These are phyloP conservation scores for Viola pubescens DNA, from an alignment of 441 rosid species.

Conservation along the genomic window DNA sequence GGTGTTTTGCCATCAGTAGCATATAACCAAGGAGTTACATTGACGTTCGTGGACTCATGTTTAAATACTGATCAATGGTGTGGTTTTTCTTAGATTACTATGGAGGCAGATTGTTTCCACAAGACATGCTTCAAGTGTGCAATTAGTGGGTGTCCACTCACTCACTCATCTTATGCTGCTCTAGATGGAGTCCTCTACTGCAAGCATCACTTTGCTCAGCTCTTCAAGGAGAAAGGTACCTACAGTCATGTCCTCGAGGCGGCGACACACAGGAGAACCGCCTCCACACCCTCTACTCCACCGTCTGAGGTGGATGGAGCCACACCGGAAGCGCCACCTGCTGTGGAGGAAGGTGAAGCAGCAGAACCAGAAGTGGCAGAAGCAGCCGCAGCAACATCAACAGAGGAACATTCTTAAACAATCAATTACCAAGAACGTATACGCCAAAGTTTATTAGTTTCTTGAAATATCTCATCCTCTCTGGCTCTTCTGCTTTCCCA, in stretches of 20 bases:
- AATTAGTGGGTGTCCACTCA: slow-evolving; percentile 77
- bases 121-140: slow-evolving; percentile 96
- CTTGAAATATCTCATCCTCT: not conserved
- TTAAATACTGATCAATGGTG: not conserved
- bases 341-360: slow-evolving; percentile 1
- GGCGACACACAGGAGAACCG: slow-evolving; percentile 53
- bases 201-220: slow-evolving; percentile 89
- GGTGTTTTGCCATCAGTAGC: not conserved
- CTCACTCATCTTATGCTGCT: slow-evolving; percentile 93
- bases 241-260: slow-evolving; percentile 76
- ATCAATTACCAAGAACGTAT: not conserved
- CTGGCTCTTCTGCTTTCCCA: no score
- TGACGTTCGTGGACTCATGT: no score
- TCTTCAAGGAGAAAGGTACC: slow-evolving; percentile 92
- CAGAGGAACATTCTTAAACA: not conserved
- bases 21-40: not conserved
- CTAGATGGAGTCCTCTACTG: slow-evolving; percentile 82
- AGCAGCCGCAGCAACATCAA: not conserved
- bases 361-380: not conserved
- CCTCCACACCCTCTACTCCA: slow-evolving; percentile 50
- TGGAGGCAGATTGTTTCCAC: slow-evolving; percentile 95
- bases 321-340: slow-evolving; percentile 25
- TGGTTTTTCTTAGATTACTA: slow-evolving; percentile 42
- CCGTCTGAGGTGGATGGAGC: slow-evolving; percentile 23
- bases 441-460: not conserved